Evolutionary conservation across 2,329 filamentous ascomycete species (phyloP).

Genomic region (Cladosporium oxysporum): DNA sequence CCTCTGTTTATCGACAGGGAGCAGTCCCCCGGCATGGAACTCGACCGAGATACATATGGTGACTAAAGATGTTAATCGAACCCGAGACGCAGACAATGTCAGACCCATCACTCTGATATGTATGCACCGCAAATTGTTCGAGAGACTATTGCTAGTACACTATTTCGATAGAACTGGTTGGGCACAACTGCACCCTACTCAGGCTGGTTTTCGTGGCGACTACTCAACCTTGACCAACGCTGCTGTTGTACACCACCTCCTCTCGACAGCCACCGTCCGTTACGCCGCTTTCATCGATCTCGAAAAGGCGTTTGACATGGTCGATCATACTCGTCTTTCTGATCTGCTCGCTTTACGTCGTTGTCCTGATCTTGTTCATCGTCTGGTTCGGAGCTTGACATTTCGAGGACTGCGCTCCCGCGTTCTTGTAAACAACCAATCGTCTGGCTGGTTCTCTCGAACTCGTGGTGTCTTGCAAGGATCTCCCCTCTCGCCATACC

Average conservation of each 20-base stretch:
- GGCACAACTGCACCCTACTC: neutral
- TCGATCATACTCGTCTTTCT: neutral
- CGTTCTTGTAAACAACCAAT: neutral
- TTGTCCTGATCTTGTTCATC: neutral
- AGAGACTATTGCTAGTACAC: constrained; percentile 2
- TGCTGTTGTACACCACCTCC: neutral
- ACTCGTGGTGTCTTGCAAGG: too few species aligned
- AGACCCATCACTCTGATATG: constrained; percentile 2
- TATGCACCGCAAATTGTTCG: neutral
- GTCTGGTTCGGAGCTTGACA: neutral
- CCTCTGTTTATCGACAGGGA: neutral
- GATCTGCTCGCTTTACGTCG: neutral
- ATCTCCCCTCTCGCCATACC: neutral
- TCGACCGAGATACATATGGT: neutral
- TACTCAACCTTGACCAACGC: constrained; percentile 4
- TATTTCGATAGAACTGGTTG: neutral
- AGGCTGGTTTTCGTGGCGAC: constrained; percentile 1
- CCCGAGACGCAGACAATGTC: neutral
- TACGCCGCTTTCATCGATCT: constrained; percentile 6
- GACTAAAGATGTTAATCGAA: neutral
- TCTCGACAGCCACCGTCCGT: neutral
- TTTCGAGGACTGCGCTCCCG: neutral
- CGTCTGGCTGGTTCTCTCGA: neutral
- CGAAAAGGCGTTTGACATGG: constrained; percentile 2
- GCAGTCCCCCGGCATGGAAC: neutral